Base-by-base conservation (phyloP, 2,329 filamentous ascomycete species). In the Leptosphaerulina australis region DNA sequence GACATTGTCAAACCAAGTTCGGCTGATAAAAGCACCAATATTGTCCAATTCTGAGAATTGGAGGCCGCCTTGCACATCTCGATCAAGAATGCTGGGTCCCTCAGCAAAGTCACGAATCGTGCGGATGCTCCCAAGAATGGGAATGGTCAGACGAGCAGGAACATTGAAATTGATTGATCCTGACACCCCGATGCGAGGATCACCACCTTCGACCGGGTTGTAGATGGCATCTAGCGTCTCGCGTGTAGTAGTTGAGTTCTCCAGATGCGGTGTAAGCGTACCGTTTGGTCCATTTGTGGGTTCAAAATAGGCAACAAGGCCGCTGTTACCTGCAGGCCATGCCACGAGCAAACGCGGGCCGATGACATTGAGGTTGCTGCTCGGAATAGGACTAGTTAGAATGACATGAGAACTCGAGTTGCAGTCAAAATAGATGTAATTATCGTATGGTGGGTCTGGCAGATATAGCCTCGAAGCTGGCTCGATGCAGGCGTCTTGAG, bases 371-470 rank as follows among this genome's bases (percentile, higher is more conserved):
- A 85, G 69, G 57, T 85, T 77, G 47, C 79, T 84, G 12, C 78
- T 74, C 1, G 75, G 60, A 0, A 79, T 66, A 11, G 84, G 84
- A 50, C 77, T 85, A 0, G 83, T 87, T 0, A 87, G 72, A 0
- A 88, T 79, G 0, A 84, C 81, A 56, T 87, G 84, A 4, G 78
- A 77, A 25, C 81, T 78, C 1, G 79, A 76, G 54, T 84, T 77
- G 66, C 83, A 87, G 62, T 87, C 84, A 0, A 83, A 86, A 57
- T 85, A 83, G 70, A 88, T 86, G 68, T 83, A 86, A 60, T 87
- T 86, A 29, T 83, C 76, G 52, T 86, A 85, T 0, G 84, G 84
- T 1, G 79, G 77, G 55, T 85, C 82, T 24, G 75, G 79, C 2
- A 85, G 71, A 50, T 77, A 72, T 7, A 80, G 66, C 17, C 71